Evolutionary conservation across 2,329 filamentous ascomycete species (phyloP).

Genomic region (Chlorencoelia australis): DNA sequence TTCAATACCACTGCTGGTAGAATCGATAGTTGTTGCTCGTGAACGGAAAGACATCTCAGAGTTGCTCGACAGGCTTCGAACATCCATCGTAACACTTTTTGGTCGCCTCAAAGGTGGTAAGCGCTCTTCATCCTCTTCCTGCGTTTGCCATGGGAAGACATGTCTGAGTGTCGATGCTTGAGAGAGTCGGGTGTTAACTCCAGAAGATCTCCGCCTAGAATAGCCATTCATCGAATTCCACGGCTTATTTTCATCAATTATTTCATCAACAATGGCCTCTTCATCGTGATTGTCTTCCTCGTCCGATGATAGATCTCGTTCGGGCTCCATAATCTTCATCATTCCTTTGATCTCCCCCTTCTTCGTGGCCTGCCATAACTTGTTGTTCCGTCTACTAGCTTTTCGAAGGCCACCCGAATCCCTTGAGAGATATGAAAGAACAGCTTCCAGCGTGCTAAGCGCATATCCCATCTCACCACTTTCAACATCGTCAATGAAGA

Average conservation of each 20-base stretch:
- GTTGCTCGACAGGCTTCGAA: conserved; percentile 75
- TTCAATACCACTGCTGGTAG: conserved; percentile 62
- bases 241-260: conserved; percentile 34
- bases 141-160: conserved; percentile 82
- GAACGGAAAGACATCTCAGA: conserved; percentile 80
- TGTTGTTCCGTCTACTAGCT: conserved; percentile 76
- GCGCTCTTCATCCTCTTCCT: conserved; percentile 34
- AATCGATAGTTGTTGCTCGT: conserved; percentile 66
- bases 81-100: conserved; percentile 75
- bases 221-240: conserved; percentile 20
- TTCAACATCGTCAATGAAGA: conserved; percentile 96
- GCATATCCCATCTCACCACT: conserved; percentile 94
- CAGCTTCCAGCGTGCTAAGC: conserved; percentile 89
- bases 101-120: conserved; percentile 22
- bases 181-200: conserved; percentile 16
- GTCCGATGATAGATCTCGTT: conserved; percentile 25
- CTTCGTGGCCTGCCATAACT: conserved; percentile 77
- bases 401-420: conserved; percentile 75
- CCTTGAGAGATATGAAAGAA: conserved; percentile 74
- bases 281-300: conserved; percentile 21
- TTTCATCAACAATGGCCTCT: conserved; percentile 35
- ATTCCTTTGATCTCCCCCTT: conserved; percentile 68
- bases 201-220: conserved; percentile 16
- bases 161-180: conserved; percentile 50
- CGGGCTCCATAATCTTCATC: conserved; percentile 69